Base-by-base conservation (phyloP, 2,329 filamentous ascomycete genomes). In the Parastagonospora avenae region DNA sequence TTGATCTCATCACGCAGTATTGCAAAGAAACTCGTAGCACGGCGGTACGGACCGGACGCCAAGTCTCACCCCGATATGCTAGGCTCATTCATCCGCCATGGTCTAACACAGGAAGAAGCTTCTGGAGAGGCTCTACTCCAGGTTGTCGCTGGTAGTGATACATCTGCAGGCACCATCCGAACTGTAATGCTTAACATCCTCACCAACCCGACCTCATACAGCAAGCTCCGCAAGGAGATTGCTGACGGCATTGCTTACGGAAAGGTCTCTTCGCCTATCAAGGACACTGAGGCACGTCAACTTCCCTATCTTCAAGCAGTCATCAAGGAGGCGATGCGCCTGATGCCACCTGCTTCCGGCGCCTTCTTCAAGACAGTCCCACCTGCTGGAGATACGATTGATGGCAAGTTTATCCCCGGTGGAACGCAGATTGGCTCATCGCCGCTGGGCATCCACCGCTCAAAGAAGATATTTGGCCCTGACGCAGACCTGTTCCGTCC, bases 71-170 rank as follows among this genome's bases (percentile, higher is more conserved):
- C 66, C 11, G 81, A 83, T 48, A 83, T 83, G 80, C 73, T 83
- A 1, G 77, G 74, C 12, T 77, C 78, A 0, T 82, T 82, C 54
- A 75, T 81, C 48, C 70, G 70, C 4, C 76, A 77, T 48, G 74
- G 73, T 60, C 64, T 80, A 5, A 72, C 64, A 2, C 72, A 75
- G 44, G 67, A 68, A 12, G 65, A 79, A 58, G 64, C 74, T 14
- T 75, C 77, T 31, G 73, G 71, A 12, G 77, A 79, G 52, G 75
- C 74, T 0, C 54, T 79, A 4, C 70, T 76, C 1, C 76, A 79
- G 41, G 75, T 79, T 32, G 72, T 82, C n/a, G 82, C 82, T 4
- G 83, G 83, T 7, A 81, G 79, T 1, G 83, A 85, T 49, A 84
- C 81, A 0, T 81, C 81, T 0, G 82, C 83, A 1, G 80, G 80